Evolutionary conservation across 2,329 filamentous ascomycete genomes (phyloP).

Genomic region (Hymenoscyphus occultus): DNA sequence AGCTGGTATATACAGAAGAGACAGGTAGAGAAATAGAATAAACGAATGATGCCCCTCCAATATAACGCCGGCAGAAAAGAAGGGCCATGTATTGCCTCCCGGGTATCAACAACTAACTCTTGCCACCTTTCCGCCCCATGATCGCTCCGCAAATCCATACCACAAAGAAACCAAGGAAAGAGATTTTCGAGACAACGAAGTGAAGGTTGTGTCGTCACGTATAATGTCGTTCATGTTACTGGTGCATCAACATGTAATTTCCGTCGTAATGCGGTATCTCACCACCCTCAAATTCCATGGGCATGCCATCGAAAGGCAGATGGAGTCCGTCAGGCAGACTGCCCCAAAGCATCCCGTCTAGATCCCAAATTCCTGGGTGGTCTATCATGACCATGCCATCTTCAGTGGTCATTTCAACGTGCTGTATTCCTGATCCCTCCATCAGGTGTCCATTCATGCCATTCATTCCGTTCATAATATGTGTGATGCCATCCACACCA

Average conservation of each 20-base stretch:
- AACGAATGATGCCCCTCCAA: neutral
- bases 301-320: conserved; percentile 34
- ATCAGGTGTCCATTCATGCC: conserved; percentile 22
- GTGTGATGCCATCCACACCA: conserved; percentile 35
- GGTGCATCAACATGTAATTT: conserved; percentile 31
- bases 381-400: conserved; percentile 53
- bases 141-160: neutral
- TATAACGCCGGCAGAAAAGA: neutral
- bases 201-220: conserved; percentile 7
- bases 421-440: conserved; percentile 38
- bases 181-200: conserved; percentile 6
- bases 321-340: conserved; percentile 41
- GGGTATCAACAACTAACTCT: conserved; percentile 10
- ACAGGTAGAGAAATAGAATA: neutral
- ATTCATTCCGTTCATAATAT: conserved; percentile 23
- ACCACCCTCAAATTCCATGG: conserved; percentile 28
- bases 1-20: neutral
- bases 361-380: conserved; percentile 53
- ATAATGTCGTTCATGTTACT: conserved; percentile 17
- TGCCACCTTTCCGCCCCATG: neutral
- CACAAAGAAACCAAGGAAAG: neutral
- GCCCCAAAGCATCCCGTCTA: conserved; percentile 55
- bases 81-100: neutral
- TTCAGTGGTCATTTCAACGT: conserved; percentile 47
- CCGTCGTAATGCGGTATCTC: conserved; percentile 22